Percentiles rank a stretch among this genome's conserved stretches.
Conservation (phyloP, 2,329 filamentous ascomycete species). For the Aspergillus sp. region DNA sequence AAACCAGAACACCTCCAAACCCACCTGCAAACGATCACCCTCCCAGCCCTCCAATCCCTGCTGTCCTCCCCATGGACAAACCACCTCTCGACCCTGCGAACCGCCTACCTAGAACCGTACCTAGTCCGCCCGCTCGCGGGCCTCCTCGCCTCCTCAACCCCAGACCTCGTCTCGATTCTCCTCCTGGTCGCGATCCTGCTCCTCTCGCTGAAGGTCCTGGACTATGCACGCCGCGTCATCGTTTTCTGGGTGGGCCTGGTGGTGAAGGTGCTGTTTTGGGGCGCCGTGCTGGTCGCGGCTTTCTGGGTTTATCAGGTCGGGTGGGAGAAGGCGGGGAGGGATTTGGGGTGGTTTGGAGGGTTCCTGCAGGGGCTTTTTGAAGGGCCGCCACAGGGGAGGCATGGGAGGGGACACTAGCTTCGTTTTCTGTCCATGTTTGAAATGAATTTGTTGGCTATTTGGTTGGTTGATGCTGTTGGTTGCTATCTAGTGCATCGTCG, state of each 20-base stretch:
- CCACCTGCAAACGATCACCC: constrained; percentile 9
- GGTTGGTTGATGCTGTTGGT: no score
- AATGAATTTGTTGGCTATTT: no score
- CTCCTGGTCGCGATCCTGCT: constrained; percentile 54
- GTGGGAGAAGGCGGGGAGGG: constrained; percentile 21
- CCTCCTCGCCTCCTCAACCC: constrained; percentile 24
- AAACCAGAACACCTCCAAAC: constrained; percentile 14
- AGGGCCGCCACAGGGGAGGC: constrained; percentile 42
- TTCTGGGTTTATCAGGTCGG: constrained; percentile 45
- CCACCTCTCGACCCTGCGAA: constrained; percentile 18
- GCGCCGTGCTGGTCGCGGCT: constrained; percentile 44
- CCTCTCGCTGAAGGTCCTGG: constrained; percentile 54
- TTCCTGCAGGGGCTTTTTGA: constrained; percentile 55
- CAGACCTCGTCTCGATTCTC: constrained; percentile 28
- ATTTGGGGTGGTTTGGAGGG: constrained; percentile 47
- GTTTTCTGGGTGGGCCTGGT: constrained; percentile 67
- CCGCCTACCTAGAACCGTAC: constrained; percentile 41
- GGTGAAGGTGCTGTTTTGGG: constrained; percentile 57
- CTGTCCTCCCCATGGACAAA: constrained; percentile 10
- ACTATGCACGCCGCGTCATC: constrained; percentile 62
- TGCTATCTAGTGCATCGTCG: no score
- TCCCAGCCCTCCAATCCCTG: constrained; percentile 11
- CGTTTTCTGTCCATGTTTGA: no score
- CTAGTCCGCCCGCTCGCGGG: constrained; percentile 32
- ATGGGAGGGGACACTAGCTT: no score